Percentiles rank a stretch among this genome's conserved stretches.
Evolutionary conservation across 768 basidiomycete genomes (phyloP).

Genomic region (Bullera alba): DNA sequence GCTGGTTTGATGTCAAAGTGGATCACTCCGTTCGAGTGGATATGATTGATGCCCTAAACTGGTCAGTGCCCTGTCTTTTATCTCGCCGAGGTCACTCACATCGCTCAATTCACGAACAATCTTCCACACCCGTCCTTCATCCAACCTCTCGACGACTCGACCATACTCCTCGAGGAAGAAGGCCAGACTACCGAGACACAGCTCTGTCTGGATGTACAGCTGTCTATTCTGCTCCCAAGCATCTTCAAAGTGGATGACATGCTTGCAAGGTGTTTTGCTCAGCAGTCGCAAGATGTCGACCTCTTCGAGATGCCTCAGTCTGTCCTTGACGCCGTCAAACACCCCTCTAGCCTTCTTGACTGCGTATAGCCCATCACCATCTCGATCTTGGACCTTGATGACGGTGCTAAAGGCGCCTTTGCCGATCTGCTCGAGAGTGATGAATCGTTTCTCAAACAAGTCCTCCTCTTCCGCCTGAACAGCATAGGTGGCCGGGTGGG

Average conservation of each 20-base stretch:
- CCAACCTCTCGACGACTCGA: conserved; percentile 62
- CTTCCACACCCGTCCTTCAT: conserved; percentile 96
- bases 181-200: conserved; percentile 88
- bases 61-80: not conserved
- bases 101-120: conserved; percentile 82
- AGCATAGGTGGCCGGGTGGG: conserved; percentile 22
- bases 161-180: conserved; percentile 92
- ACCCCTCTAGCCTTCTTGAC: conserved; percentile 83
- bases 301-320: conserved; percentile 79
- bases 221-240: conserved; percentile 94
- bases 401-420: conserved; percentile 92
- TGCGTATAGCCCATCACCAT: conserved; percentile 56
- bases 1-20: conserved; percentile 97
- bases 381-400: conserved; percentile 55
- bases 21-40: conserved; percentile 80
- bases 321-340: conserved; percentile 81
- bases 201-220: conserved; percentile 87
- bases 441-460: conserved; percentile 71
- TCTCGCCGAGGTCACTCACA: conserved; percentile 58
- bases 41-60: conserved; percentile 74
- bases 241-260: conserved; percentile 81
- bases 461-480: conserved; percentile 22
- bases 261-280: conserved; percentile 48
- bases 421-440: conserved; percentile 76
- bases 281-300: conserved; percentile 84